Percentiles rank a stretch among this genome's conserved stretches.
Evolutionary conservation across 129 eudicot genomes (phyloP).

Genomic region (Heracleum sosnowskyi): DNA sequence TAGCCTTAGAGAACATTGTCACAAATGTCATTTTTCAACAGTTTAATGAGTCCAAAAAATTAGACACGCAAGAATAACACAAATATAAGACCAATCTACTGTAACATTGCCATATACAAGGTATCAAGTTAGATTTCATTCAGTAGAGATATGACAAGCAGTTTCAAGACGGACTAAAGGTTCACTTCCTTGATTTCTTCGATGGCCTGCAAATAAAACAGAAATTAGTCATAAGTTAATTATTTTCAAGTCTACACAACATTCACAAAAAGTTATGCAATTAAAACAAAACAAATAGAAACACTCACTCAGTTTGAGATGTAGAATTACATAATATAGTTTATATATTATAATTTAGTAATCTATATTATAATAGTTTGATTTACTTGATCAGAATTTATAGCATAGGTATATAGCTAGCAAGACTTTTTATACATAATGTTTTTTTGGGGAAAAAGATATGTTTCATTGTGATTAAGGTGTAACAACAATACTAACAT

Average conservation of each 20-base stretch:
- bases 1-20: not conserved
- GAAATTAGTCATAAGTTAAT: not conserved
- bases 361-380: too few species aligned
- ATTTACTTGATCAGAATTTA: too few species aligned
- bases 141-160: not conserved
- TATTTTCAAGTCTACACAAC: too few species aligned
- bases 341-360: too few species aligned
- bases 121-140: not conserved
- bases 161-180: not conserved
- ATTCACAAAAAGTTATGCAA: not conserved
- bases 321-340: too few species aligned
- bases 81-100: not conserved
- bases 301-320: slow-evolving; percentile 46
- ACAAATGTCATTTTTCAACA: not conserved
- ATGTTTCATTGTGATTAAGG: too few species aligned
- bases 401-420: too few species aligned
- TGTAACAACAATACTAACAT: too few species aligned
- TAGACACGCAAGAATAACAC: not conserved
- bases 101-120: not conserved
- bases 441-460: too few species aligned
- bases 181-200: slow-evolving; percentile 78
- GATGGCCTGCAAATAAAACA: slow-evolving; percentile 34
- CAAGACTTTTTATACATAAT: too few species aligned
- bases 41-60: not conserved
- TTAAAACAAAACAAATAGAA: not conserved